Percentiles rank a stretch among this genome's conserved stretches.
phyloP scores from a whole-genome alignment of 1,284 basidiomycete species.

The Moniliophthora roreri region DNA sequence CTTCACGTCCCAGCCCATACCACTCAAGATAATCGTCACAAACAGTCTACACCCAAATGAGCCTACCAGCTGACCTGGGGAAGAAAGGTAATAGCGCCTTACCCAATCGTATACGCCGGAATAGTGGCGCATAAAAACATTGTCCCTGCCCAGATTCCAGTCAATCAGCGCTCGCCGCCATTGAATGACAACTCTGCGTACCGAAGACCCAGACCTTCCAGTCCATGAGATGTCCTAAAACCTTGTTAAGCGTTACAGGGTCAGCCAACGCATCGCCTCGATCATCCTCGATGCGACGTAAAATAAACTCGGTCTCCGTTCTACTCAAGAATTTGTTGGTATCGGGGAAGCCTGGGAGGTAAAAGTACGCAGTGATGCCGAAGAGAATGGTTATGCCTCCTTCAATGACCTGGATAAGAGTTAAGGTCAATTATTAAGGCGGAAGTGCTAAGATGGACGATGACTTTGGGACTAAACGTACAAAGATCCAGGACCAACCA shows the following conservation, averaged over 20 bases:
- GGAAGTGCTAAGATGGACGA: background rate
- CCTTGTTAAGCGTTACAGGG: slow-evolving; percentile 32
- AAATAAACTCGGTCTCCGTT: slow-evolving; percentile 37
- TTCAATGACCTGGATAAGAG: slow-evolving; percentile 39
- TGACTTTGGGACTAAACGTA: slow-evolving; percentile 22
- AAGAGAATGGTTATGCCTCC: slow-evolving; percentile 41
- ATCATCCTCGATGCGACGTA: slow-evolving; percentile 42
- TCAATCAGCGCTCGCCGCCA: slow-evolving; percentile 7
- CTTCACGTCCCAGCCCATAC: slow-evolving; percentile 44
- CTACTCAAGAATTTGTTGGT: slow-evolving; percentile 40
- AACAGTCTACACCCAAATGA: slow-evolving; percentile 33
- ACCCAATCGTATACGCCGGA: slow-evolving; percentile 45
- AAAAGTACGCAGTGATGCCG: slow-evolving; percentile 40
- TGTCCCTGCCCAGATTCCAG: slow-evolving; percentile 22
- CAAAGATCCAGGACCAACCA: slow-evolving; percentile 52
- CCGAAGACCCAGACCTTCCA: slow-evolving; percentile 48
- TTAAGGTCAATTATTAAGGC: background rate
- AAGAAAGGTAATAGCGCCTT: slow-evolving; percentile 5
- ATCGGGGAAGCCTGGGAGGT: slow-evolving; percentile 44
- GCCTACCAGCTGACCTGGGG: background rate
- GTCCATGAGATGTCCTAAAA: slow-evolving; percentile 37
- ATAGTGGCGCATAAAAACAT: slow-evolving; percentile 46
- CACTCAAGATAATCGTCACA: slow-evolving; percentile 41
- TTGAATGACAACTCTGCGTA: background rate
- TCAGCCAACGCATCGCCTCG: slow-evolving; percentile 47